A percentile compares a stretch with the other conserved stretches of the same genome.
phyloP scores from a whole-genome alignment of 257 asterid genomes.

The Solanum okadae region DNA sequence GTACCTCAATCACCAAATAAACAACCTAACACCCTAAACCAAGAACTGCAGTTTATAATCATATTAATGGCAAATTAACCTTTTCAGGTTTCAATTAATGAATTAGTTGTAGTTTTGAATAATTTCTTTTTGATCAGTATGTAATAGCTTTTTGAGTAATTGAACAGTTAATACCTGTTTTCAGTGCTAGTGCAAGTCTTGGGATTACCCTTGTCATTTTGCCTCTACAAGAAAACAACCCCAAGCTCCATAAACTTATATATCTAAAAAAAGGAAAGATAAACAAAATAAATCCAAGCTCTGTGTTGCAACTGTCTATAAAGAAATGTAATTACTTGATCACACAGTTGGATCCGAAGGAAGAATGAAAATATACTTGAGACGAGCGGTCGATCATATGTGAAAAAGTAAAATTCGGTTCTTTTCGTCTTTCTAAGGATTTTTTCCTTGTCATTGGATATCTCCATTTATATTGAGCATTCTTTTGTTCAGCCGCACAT shows the following conservation, averaged over 20 bases:
- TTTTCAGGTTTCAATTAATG: background rate
- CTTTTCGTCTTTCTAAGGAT: background rate
- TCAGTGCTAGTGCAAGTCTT: background rate
- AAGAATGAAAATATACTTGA: background rate
- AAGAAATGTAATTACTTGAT: background rate
- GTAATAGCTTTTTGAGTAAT: background rate
- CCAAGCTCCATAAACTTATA: background rate
- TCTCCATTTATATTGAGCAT: background rate
- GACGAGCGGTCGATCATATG: background rate
- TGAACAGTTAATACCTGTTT: background rate
- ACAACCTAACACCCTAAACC: background rate
- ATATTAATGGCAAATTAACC: background rate
- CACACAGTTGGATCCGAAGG: background rate
- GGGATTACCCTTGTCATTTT: background rate
- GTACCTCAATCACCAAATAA: background rate
- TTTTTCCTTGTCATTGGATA: background rate
- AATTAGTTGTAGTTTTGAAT: background rate
- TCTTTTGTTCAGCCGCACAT: conserved; percentile 59
- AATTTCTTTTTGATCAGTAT: background rate
- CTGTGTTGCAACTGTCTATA: background rate
- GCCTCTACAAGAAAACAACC: background rate
- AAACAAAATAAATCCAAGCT: background rate
- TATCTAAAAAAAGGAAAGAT: background rate
- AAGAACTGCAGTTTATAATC: background rate
- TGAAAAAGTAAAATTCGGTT: background rate